These are phyloP conservation scores for Aspergillus cejpii DNA, from an alignment of 2,329 filamentous ascomycete genomes.

Conservation along the genomic window DNA sequence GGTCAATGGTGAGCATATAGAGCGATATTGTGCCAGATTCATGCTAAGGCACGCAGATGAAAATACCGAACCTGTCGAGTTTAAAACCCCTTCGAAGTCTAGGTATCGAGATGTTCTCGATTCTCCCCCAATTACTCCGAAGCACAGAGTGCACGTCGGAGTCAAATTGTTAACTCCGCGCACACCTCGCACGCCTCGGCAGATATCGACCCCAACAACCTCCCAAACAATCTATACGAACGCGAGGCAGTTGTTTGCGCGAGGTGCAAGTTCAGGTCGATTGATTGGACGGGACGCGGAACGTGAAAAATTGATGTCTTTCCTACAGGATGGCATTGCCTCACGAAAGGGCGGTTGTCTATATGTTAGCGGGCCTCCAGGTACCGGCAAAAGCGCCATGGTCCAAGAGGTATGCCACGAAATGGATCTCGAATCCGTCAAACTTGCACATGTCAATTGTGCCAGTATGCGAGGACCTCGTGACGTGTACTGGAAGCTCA, in stretches of 20 bases:
- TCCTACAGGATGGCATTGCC: conserved; percentile 59
- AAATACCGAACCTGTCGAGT: conserved; percentile 35
- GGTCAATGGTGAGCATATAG: conserved; percentile 27
- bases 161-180: conserved; percentile 69
- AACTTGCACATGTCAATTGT: conserved; percentile 82
- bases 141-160: conserved; percentile 71
- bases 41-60: conserved; percentile 36
- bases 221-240: conserved; percentile 75
- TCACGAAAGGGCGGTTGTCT: conserved; percentile 67
- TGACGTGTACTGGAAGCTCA: conserved; percentile 74
- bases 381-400: conserved; percentile 94
- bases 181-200: conserved; percentile 72
- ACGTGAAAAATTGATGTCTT: conserved; percentile 58
- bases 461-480: conserved; percentile 89
- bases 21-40: not conserved
- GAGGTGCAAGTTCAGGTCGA: conserved; percentile 65
- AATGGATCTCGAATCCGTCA: conserved; percentile 50
- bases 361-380: conserved; percentile 91
- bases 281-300: conserved; percentile 71
- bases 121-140: conserved; percentile 67
- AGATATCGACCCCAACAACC: conserved; percentile 59
- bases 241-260: conserved; percentile 79
- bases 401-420: conserved; percentile 69
- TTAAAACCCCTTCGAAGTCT: conserved; percentile 49
- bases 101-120: conserved; percentile 68